Base-by-base conservation (phyloP, 2,329 filamentous ascomycete species). In the Neocatenulostroma microsporum region DNA sequence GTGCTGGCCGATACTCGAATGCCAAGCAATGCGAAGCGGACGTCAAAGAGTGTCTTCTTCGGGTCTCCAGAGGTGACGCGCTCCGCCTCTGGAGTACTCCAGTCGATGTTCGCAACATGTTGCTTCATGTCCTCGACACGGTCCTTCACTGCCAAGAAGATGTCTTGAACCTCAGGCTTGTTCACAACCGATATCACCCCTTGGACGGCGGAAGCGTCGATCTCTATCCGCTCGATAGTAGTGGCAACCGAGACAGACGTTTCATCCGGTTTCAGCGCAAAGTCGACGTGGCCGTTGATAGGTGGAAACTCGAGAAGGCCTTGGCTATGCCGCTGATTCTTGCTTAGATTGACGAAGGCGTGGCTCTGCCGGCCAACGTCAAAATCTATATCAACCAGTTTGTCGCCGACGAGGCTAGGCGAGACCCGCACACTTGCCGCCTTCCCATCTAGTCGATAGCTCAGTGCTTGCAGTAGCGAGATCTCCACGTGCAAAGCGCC, bases 141-240 rank as follows among this genome's bases (percentile, higher is more conserved):
- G 40, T 83, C 74, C 51, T 84, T 76, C 27, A 89, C 68, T 42
- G 91, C 84, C 34, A 78, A 72, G n/a, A 93, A 64, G 18, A 89
- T 74, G 48, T 77, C 84, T 1, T 82, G 78, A 15, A 96, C 80
- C 53, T 95, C 88, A 3, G 88, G 84, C 34, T 84, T 77, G 49
- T 86, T 94, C 32, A 95, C 60, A 1, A 87, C 84, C 21, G 77
- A 77, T 13, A 94, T 64, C 5, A 96, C 68, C 43, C 83, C 89
- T 59, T 95, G 88, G 4, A 98, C 78, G n/a, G 88, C 83, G 12
- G 85, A 84, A 6, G 88, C 88, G 60, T 96, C 87, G 3, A 98
- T 67, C 28, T 82, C 71, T 35, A 96, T 78, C 10, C 81, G 72
- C 53, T 96, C 87, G 11, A 95, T 69, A 0, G 86, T 93, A 6